Conservation (phyloP, 306 rosid species). For the Vigna trinervia region DNA sequence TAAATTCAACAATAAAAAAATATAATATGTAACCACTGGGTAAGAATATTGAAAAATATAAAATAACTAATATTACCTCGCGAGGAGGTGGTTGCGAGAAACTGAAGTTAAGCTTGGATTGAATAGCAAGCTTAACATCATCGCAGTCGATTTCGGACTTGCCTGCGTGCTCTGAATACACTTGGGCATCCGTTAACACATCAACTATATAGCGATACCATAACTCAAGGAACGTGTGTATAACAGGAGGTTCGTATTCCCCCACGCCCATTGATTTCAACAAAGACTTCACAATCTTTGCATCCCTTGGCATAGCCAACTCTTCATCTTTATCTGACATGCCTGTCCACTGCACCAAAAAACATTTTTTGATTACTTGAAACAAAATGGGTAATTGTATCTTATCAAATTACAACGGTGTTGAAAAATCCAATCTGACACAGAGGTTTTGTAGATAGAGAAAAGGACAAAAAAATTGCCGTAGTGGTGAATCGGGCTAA, state of each 20-base stretch:
- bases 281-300: conserved; percentile 73
- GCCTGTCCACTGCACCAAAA: conserved; percentile 17
- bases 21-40: conserved; percentile 1
- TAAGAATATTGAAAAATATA: neutral
- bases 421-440: neutral
- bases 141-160: conserved; percentile 83
- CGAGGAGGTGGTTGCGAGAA: conserved; percentile 97
- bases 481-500: neutral
- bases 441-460: neutral
- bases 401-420: neutral
- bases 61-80: conserved; percentile 66
- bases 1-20: conserved; percentile 1
- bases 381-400: neutral
- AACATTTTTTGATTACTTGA: neutral
- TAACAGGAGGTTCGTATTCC: conserved; percentile 81
- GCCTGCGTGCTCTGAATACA: conserved; percentile 88
- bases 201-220: conserved; percentile 93
- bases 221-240: conserved; percentile 83
- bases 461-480: neutral
- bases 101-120: conserved; percentile 85
- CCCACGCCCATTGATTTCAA: conserved; percentile 93
- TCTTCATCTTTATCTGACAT: conserved; percentile 87
- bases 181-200: conserved; percentile 83
- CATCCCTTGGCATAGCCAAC: conserved; percentile 77
- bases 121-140: conserved; percentile 93